Conservation (phyloP, 805 yeast genomes). For the Wilhelminamyces savonicus region DNA sequence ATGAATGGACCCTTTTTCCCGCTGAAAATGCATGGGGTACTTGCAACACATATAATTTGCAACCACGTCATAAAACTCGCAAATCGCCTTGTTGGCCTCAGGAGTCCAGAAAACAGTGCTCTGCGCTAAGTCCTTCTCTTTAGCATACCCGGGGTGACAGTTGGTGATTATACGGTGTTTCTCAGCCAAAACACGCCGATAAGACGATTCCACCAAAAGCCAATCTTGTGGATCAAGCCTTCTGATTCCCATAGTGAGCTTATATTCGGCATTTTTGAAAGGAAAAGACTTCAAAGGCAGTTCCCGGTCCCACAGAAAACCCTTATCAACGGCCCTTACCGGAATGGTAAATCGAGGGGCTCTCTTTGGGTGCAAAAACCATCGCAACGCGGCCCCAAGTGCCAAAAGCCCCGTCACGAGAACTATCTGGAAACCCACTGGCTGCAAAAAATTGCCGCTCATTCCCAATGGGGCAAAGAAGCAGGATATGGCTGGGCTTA, state of each 20-base stretch:
- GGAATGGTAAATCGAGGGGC: no score
- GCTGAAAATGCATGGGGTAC: conserved; percentile 39
- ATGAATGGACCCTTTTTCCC: conserved; percentile 35
- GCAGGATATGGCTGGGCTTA: no score
- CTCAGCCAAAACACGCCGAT: conserved; percentile 16
- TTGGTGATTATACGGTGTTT: conserved; percentile 25
- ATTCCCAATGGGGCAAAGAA: no score
- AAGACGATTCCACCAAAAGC: conserved; percentile 34
- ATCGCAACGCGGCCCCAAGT: no score
- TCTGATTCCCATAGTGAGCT: conserved; percentile 45
- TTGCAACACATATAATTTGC: conserved; percentile 27
- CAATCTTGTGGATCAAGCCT: conserved; percentile 30
- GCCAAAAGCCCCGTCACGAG: no score
- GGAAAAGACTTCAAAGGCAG: conserved; percentile 23
- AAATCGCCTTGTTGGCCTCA: conserved; percentile 28
- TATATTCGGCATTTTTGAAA: conserved; percentile 54
- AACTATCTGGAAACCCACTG: no score
- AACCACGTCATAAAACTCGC: conserved; percentile 28
- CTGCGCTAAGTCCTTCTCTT: conserved; percentile 16
- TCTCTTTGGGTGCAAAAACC: no score
- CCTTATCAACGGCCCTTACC: no score
- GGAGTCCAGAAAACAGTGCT: conserved; percentile 27
- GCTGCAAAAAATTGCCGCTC: no score
- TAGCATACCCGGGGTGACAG: conserved; percentile 25
- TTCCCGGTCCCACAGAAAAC: no score